These are phyloP conservation scores for Pythium sukuiense DNA, from an alignment of 352 stramenopile species.

Conservation along the genomic window DNA sequence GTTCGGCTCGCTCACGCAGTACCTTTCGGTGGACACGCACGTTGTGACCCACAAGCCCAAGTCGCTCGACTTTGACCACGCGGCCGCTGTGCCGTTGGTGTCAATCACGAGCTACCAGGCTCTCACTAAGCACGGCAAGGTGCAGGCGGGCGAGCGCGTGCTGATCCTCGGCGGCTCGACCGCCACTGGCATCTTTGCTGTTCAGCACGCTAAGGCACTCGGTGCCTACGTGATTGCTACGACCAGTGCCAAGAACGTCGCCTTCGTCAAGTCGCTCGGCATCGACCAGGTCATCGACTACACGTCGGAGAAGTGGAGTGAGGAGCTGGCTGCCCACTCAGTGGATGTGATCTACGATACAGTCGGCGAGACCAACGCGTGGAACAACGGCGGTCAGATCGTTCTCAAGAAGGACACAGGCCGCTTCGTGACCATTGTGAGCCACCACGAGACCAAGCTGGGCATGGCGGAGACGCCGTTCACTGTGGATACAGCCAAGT, in stretches of 20 bases:
- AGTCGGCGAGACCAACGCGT: conserved; percentile 23
- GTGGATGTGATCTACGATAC: not conserved
- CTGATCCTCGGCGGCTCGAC: conserved; percentile 47
- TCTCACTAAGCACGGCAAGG: conserved; percentile 32
- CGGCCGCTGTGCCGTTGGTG: conserved; percentile 36
- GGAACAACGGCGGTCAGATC: conserved; percentile 37
- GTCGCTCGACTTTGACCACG: conserved; percentile 42
- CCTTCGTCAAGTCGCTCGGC: conserved; percentile 34
- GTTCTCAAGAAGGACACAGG: conserved; percentile 38
- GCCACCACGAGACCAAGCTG: conserved; percentile 44
- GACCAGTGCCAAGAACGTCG: conserved; percentile 32
- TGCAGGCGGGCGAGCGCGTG: conserved; percentile 39
- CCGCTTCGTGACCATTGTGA: conserved; percentile 41
- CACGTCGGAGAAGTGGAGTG: conserved; percentile 25
- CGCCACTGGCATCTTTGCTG: conserved; percentile 37
- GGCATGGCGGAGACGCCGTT: conserved; percentile 32
- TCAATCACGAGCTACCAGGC: conserved; percentile 43
- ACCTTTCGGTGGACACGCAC: conserved; percentile 34
- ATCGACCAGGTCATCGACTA: conserved; percentile 46
- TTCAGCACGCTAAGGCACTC: conserved; percentile 44
- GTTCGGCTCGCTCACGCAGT: conserved; percentile 42
- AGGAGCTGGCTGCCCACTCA: not conserved
- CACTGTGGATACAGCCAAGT: not conserved
- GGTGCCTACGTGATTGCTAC: conserved; percentile 23
- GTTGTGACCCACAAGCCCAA: conserved; percentile 45